Evolutionary conservation across 2,329 filamentous ascomycete genomes (phyloP).

Genomic region (Diaporthe sp.): DNA sequence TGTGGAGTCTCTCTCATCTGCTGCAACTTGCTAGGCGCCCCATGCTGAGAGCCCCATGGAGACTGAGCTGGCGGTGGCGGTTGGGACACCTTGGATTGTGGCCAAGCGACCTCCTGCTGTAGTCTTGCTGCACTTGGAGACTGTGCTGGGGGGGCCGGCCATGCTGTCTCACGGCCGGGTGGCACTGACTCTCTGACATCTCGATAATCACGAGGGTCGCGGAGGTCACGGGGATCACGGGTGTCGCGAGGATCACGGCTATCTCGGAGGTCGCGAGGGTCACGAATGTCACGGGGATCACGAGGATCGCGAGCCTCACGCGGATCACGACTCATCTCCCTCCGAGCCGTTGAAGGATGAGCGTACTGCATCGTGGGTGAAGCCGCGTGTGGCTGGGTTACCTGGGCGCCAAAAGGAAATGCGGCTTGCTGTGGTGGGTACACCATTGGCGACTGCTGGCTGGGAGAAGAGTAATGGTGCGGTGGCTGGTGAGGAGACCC

Average conservation of each 20-base stretch:
- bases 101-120: conserved; percentile 46
- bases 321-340: not conserved
- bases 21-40: conserved; percentile 48
- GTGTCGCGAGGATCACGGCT: conserved; percentile 55
- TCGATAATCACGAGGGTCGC: conserved; percentile 52
- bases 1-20: conserved; percentile 47
- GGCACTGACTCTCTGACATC: conserved; percentile 55
- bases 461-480: conserved; percentile 40
- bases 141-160: conserved; percentile 42
- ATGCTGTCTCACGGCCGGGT: conserved; percentile 49
- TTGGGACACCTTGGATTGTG: conserved; percentile 48
- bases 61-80: conserved; percentile 47
- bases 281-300: conserved; percentile 17
- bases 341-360: not conserved
- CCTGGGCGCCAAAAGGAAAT: conserved; percentile 59
- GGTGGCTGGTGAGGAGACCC: conserved; percentile 44
- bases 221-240: conserved; percentile 57
- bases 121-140: conserved; percentile 39
- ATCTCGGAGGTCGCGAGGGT: conserved; percentile 35
- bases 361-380: conserved; percentile 66
- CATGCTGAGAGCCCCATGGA: conserved; percentile 52
- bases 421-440: conserved; percentile 46
- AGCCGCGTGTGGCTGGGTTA: conserved; percentile 54
- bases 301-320: conserved; percentile 3
- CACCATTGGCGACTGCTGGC: conserved; percentile 40